Conservation (phyloP, 768 basidiomycete species). For the Austroboletus eburneus region DNA sequence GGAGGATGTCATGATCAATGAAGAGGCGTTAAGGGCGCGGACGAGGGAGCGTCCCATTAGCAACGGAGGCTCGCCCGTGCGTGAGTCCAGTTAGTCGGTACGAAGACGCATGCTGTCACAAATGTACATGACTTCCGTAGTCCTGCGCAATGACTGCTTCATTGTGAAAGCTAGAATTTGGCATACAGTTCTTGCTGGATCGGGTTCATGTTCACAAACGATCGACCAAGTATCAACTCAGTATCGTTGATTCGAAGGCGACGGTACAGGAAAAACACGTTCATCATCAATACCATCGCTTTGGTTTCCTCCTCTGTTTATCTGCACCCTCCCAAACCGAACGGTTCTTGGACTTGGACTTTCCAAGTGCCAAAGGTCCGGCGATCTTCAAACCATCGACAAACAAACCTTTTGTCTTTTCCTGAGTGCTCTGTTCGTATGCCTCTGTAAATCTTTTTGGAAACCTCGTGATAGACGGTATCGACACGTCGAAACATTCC, state of each 20-base stretch:
- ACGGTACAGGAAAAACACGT: not conserved
- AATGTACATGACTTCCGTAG: not conserved
- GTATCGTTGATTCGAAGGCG: not conserved
- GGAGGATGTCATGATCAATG: constrained; percentile 66
- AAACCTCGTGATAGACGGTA: constrained; percentile 15
- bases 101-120: not conserved
- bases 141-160: no score
- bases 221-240: not conserved
- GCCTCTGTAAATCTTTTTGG: constrained; percentile 23
- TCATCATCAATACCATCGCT: constrained; percentile 15
- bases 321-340: constrained; percentile 24
- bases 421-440: constrained; percentile 11
- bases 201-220: no score
- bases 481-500: constrained; percentile 19
- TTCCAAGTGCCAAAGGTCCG: constrained; percentile 15
- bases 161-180: no score
- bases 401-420: constrained; percentile 20
- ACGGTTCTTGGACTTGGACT: constrained; percentile 20
- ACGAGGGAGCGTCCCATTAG: constrained; percentile 29
- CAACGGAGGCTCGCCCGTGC: constrained; percentile 18
- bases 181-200: no score
- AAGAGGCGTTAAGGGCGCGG: constrained; percentile 47
- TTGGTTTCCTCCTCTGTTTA: constrained; percentile 10
- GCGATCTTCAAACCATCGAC: constrained; percentile 18
- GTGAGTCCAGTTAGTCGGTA: constrained; percentile 6